phyloP scores from a whole-genome alignment of 208 protist species.

The Dictyostelium gargantuum region DNA sequence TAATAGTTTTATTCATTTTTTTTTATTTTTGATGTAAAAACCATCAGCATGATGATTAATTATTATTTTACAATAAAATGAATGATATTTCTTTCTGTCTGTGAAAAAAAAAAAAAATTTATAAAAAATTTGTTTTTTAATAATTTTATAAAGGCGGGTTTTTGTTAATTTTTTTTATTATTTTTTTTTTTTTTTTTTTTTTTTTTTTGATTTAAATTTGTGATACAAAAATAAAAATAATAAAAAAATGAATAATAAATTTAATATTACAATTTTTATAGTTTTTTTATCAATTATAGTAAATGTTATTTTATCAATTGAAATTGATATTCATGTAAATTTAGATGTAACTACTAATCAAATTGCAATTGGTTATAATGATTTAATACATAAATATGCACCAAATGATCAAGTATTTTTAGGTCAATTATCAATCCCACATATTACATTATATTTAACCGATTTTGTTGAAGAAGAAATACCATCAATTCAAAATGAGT shows the following conservation, averaged over 20 bases:
- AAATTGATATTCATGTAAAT: slow-evolving; percentile 35
- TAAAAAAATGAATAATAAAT: background rate
- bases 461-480: background rate
- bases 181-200: background rate
- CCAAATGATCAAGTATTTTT: slow-evolving; percentile 40
- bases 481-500: background rate
- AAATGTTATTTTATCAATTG: background rate
- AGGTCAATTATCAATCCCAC: slow-evolving; percentile 14
- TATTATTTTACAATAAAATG: too few relatives aligned
- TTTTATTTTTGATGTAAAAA: background rate
- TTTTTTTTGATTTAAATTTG: background rate
- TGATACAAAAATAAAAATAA: background rate
- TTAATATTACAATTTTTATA: background rate
- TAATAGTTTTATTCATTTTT: background rate
- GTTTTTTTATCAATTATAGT: background rate
- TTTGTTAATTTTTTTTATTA: background rate
- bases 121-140: too few relatives aligned
- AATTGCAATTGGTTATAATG: background rate
- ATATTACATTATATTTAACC: slow-evolving; percentile 49
- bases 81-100: too few relatives aligned
- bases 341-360: slow-evolving; percentile 5
- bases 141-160: too few relatives aligned
- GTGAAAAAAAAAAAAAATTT: too few relatives aligned
- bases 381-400: background rate
- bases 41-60: too few relatives aligned